Evolutionary conservation across 2,329 filamentous ascomycete genomes (phyloP).

Genomic region (Shiraia bambusicola): DNA sequence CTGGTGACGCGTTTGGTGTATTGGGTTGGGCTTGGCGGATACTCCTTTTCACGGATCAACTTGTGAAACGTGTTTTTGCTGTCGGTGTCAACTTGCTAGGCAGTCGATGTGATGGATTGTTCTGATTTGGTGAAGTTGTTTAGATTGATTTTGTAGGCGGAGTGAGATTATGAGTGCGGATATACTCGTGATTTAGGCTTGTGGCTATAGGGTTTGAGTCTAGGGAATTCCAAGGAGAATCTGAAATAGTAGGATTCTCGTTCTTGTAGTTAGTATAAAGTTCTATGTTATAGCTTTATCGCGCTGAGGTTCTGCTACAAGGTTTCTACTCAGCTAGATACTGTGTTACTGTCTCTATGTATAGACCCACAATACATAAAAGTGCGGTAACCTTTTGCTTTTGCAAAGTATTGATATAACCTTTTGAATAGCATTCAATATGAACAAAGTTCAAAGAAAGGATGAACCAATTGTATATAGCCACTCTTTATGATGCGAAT

Average conservation of each 20-base stretch:
- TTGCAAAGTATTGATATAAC: conserved; percentile 1
- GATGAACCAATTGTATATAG: background rate
- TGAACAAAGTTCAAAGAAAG: background rate
- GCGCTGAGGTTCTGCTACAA: background rate
- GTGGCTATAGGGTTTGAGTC: conserved; percentile 3
- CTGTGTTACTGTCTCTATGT: background rate
- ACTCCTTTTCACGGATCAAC: background rate
- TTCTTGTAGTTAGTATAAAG: conserved; percentile 4
- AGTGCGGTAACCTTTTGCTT: background rate
- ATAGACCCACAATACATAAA: background rate
- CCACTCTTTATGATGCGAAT: conserved; percentile 1
- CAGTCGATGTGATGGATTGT: conserved; percentile 13
- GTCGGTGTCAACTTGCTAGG: conserved; percentile 1
- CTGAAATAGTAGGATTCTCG: conserved; percentile 4
- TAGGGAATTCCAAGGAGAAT: conserved; percentile 3
- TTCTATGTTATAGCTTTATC: background rate
- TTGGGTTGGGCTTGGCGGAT: background rate
- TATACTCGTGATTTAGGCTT: background rate
- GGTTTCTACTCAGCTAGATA: background rate
- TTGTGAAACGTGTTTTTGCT: no score
- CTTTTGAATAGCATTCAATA: background rate
- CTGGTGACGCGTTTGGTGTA: background rate
- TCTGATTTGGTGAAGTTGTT: conserved; percentile 7
- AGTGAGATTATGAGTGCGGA: conserved; percentile 1
- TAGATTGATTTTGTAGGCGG: conserved; percentile 7